Evolutionary conservation across 257 asterid species (phyloP).

Genomic region (Apocynum venetum): DNA sequence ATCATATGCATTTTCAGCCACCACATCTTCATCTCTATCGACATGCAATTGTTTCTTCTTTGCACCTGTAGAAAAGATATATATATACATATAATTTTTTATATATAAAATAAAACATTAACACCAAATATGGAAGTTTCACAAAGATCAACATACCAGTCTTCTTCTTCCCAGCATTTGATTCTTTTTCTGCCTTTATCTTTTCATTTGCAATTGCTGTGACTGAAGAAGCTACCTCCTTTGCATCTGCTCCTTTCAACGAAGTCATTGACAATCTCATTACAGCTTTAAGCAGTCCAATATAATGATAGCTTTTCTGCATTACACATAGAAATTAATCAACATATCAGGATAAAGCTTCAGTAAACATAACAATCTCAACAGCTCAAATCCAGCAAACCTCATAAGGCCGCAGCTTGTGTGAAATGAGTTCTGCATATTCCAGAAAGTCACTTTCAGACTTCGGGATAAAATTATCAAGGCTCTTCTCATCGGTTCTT

Average conservation of each 20-base stretch:
- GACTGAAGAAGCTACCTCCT: constrained; percentile 82
- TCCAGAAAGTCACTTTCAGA: constrained; percentile 73
- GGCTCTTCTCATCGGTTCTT: constrained; percentile 62
- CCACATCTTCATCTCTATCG: constrained; percentile 67
- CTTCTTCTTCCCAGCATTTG: constrained; percentile 87
- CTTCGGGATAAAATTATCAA: constrained; percentile 89
- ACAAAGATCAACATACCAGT: constrained; percentile 39
- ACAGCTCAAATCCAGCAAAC: constrained; percentile 32
- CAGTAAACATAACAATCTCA: background rate
- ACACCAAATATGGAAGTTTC: background rate
- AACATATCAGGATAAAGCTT: constrained; percentile 5
- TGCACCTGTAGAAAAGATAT: constrained; percentile 40
- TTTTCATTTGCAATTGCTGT: constrained; percentile 97
- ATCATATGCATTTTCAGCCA: constrained; percentile 36
- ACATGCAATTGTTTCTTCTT: constrained; percentile 82
- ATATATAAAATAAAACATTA: background rate
- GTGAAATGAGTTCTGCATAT: constrained; percentile 79
- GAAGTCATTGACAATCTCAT: constrained; percentile 80
- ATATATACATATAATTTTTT: background rate
- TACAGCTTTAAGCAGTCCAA: constrained; percentile 74
- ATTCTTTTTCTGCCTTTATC: constrained; percentile 92
- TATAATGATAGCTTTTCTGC: constrained; percentile 94
- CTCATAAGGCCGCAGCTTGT: constrained; percentile 79
- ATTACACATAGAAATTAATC: constrained; percentile 4
- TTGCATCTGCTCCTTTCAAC: constrained; percentile 87